Conservation (phyloP, 306 rosid species). For the Castanospermum australe region DNA sequence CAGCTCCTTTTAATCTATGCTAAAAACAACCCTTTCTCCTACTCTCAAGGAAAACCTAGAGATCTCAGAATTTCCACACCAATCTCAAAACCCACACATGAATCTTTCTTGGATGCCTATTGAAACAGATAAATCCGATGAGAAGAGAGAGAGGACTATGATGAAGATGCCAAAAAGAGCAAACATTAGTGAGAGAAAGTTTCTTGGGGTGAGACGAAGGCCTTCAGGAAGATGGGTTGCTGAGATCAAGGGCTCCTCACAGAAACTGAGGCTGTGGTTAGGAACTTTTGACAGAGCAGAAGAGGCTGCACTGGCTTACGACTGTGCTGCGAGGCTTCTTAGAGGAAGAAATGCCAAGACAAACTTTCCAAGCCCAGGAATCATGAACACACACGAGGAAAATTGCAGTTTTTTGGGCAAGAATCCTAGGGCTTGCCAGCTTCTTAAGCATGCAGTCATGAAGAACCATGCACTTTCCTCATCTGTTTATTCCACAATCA, state of each 20-base stretch:
- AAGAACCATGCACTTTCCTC: conserved; percentile 58
- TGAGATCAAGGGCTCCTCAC: conserved; percentile 83
- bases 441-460: conserved; percentile 70
- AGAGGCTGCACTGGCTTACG: conserved; percentile 87
- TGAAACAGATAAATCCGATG: conserved; percentile 25
- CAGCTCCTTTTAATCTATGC: conserved; percentile 26
- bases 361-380: conserved; percentile 52
- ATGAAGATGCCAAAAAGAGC: conserved; percentile 27
- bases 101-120: conserved; percentile 10
- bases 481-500: conserved; percentile 29
- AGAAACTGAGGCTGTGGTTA: conserved; percentile 85
- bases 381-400: conserved; percentile 41
- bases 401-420: conserved; percentile 44
- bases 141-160: conserved; percentile 4
- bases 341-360: conserved; percentile 90
- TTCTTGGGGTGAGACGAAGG: conserved; percentile 83
- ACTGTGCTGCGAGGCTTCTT: conserved; percentile 80
- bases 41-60: conserved; percentile 50
- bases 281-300: conserved; percentile 82
- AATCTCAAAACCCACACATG: conserved; percentile 34
- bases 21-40: conserved; percentile 36
- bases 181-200: conserved; percentile 47
- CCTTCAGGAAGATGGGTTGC: conserved; percentile 98
- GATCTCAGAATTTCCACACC: conserved; percentile 33
- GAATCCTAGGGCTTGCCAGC: conserved; percentile 67